These are phyloP conservation scores for Staphylotrichum longicolle DNA, from an alignment of 495 filamentous ascomycete genomes.

Conservation along the genomic window DNA sequence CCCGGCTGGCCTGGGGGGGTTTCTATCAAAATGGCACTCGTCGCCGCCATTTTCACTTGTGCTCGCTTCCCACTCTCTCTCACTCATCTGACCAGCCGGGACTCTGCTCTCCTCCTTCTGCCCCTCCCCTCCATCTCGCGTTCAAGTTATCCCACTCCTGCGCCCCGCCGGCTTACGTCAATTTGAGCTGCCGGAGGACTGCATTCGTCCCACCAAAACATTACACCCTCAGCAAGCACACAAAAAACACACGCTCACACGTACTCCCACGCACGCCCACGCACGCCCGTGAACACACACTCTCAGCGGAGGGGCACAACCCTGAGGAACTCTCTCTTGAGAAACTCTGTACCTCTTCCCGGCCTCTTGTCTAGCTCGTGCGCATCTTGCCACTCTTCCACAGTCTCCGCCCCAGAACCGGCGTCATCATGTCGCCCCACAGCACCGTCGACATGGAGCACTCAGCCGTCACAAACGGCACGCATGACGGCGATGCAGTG, in stretches of 20 bases:
- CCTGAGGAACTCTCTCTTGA: too few relatives aligned
- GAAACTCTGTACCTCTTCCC: too few relatives aligned
- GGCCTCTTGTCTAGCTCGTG: too few relatives aligned
- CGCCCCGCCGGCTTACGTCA: not conserved
- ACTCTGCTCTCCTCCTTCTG: not conserved
- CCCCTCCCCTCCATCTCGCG: constrained; percentile 8
- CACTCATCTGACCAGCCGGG: constrained; percentile 1
- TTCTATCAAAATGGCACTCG: constrained; percentile 25
- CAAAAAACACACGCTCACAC: not conserved
- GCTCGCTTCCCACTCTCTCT: constrained; percentile 3
- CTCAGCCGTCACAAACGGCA: constrained; percentile 13
- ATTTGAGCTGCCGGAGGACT: not conserved
- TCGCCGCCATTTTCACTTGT: constrained; percentile 7
- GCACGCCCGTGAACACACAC: too few relatives aligned
- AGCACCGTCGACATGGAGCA: constrained; percentile 27
- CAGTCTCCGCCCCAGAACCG: not conserved
- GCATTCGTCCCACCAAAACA: constrained; percentile 4
- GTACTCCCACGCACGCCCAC: not conserved
- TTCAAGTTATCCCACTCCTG: not conserved
- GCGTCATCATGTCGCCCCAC: constrained; percentile 32
- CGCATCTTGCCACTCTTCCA: too few relatives aligned
- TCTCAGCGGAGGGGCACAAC: too few relatives aligned
- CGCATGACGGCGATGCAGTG: constrained; percentile 1
- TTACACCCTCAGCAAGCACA: too few relatives aligned
- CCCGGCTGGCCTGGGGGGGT: not conserved